These are phyloP conservation scores for Mortierella sp. DNA, from an alignment of 371 early-diverging fungal genomes.

Conservation along the genomic window DNA sequence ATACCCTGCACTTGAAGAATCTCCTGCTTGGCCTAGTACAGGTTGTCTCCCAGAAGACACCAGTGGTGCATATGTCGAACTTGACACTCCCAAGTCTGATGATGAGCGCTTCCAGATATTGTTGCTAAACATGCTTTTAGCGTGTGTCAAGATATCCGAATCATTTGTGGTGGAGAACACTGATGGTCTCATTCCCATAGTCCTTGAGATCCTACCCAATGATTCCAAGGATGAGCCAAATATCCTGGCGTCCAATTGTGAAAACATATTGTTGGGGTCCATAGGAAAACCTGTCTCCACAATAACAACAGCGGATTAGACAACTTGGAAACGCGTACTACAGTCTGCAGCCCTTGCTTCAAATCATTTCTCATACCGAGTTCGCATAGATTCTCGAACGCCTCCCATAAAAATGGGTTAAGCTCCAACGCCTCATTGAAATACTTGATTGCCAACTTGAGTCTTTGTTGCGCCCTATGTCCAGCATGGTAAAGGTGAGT, in stretches of 20 bases:
- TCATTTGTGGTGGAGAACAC: too few species aligned
- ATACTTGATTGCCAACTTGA: constrained; percentile 55
- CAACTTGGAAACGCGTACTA: not conserved
- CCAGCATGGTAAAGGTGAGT: too few species aligned
- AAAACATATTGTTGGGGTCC: constrained; percentile 27
- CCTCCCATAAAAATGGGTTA: constrained; percentile 72
- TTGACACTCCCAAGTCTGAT: constrained; percentile 1
- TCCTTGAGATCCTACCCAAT: too few species aligned
- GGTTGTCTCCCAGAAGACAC: constrained; percentile 1
- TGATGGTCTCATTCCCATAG: too few species aligned
- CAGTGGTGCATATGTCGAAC: constrained; percentile 9
- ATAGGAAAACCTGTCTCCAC: constrained; percentile 16
- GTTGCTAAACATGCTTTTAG: constrained; percentile 3
- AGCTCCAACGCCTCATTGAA: constrained; percentile 58
- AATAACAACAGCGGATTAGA: not conserved
- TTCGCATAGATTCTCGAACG: constrained; percentile 65
- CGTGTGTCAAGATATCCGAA: not conserved
- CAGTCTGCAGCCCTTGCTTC: constrained; percentile 1
- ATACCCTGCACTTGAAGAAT: constrained; percentile 12
- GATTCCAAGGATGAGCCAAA: constrained; percentile 6
- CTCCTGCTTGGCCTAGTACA: not conserved
- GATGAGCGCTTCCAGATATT: not conserved
- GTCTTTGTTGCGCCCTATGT: constrained; percentile 56
- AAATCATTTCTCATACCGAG: constrained; percentile 55
- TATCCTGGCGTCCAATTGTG: constrained; percentile 19